A percentile compares a stretch with the other conserved stretches of the same genome.
phyloP scores from a whole-genome alignment of 23 red algal species.

The Porphyridium purpureum region DNA sequence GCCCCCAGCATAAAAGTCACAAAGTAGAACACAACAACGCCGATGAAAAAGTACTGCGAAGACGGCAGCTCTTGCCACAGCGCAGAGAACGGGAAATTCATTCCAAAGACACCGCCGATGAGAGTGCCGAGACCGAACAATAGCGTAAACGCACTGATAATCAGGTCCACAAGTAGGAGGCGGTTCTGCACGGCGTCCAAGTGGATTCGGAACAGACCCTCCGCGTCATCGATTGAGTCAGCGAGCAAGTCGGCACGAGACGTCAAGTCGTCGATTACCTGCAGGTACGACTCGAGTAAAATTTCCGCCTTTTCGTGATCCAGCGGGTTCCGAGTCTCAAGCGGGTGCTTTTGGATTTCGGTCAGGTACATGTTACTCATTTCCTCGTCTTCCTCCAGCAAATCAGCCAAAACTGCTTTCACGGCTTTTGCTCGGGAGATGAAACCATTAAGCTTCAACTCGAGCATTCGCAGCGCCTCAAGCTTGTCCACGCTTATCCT shows the following conservation, averaged over 20 bases:
- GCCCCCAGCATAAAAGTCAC: too few species aligned
- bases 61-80: constrained; percentile 18
- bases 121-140: constrained; percentile 41
- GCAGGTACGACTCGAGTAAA: constrained; percentile 75
- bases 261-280: constrained; percentile 58
- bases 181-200: constrained; percentile 86
- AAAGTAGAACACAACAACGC: not conserved
- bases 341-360: constrained; percentile 38
- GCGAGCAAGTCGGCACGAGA: constrained; percentile 20
- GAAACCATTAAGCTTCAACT: constrained; percentile 65
- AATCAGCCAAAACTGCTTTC: constrained; percentile 37
- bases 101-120: constrained; percentile 39
- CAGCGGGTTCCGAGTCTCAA: constrained; percentile 16
- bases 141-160: constrained; percentile 48
- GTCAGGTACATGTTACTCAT: constrained; percentile 87
- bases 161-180: constrained; percentile 56
- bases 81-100: constrained; percentile 70
- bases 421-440: constrained; percentile 25
- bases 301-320: constrained; percentile 77
- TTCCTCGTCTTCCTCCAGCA: constrained; percentile 81
- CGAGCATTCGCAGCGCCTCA: constrained; percentile 49
- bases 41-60: constrained; percentile 36
- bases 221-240: constrained; percentile 74
- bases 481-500: constrained; percentile 21
- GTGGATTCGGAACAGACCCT: constrained; percentile 63